These are phyloP conservation scores for Stemphylium beticola DNA, from an alignment of 2,329 filamentous ascomycete species.

Conservation along the genomic window DNA sequence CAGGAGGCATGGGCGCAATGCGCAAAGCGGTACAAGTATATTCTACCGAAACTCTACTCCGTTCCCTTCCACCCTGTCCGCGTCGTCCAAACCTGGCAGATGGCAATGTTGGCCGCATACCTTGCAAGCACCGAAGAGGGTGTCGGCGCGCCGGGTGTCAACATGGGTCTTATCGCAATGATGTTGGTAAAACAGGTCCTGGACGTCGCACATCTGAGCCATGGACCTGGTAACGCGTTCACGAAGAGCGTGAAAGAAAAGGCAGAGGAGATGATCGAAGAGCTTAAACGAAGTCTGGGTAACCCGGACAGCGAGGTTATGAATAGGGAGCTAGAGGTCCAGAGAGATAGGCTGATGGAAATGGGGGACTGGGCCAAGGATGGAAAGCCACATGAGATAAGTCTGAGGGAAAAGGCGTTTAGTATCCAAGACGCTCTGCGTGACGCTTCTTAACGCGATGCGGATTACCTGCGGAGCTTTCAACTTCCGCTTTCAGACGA, in stretches of 20 bases:
- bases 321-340: conserved; percentile 34
- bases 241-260: conserved; percentile 48
- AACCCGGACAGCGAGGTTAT: conserved; percentile 28
- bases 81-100: conserved; percentile 56
- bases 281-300: conserved; percentile 27
- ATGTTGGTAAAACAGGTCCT: conserved; percentile 52
- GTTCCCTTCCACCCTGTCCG: conserved; percentile 60
- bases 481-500: too few species aligned
- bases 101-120: conserved; percentile 47
- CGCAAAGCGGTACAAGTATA: conserved; percentile 57
- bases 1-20: conserved; percentile 59
- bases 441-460: too few species aligned
- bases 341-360: conserved; percentile 35
- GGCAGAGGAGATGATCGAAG: conserved; percentile 42
- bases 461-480: too few species aligned
- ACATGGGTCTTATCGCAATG: conserved; percentile 52
- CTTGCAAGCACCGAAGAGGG: conserved; percentile 33
- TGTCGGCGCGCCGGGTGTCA: conserved; percentile 40
- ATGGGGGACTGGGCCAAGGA: conserved; percentile 37
- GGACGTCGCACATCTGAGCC: conserved; percentile 50
- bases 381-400: background rate
- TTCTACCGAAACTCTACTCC: conserved; percentile 60
- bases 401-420: conserved; percentile 8
- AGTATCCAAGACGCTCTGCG: background rate
- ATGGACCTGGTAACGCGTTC: conserved; percentile 53